Evolutionary conservation across 371 early-diverging fungal genomes (phyloP), one percentile per base, ranked within the genome.

Genomic region (Actinomortierella wolfii): DNA sequence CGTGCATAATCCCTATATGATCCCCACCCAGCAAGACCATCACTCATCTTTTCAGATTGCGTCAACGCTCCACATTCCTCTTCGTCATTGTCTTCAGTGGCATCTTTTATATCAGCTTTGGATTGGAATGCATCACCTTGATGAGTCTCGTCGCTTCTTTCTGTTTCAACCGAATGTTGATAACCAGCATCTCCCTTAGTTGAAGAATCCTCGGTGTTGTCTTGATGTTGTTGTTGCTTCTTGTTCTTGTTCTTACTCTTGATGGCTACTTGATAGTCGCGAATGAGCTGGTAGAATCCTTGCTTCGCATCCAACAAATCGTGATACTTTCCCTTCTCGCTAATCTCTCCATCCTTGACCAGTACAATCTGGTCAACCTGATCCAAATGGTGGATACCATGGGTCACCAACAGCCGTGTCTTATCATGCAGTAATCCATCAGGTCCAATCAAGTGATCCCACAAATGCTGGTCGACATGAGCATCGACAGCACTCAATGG

Each of bases 401-500:
- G 96, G 0, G 96, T 97, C 21, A 97, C 96, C 52, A 98, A 79
- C n/a, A 98, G 60, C 18, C 97, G 87, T 13, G 94, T 87, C 64
- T 93, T 93, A 66, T 80, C 76, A 28, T 82, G 81, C 49, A 97
- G 81, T 14, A 96, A 61, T 28, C 97, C 94, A 4, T 86, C 74
- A 5, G 92, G 87, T 9, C 94, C 92, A 64, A 97, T 77, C 11
- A 92, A 90, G 29, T 92, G 59, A 29, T 88, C 85, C 77, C 95
- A 94, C 25, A 96, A 83, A 67, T 86, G 86, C 25, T 79, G 76
- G 5, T 88, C 89, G 14, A 98, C 98, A 65, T 96, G 96, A 1
- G 93, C 92, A 82, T 98, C 98, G 1, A 98, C 95, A 26, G 97
- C 97, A 59, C 78, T 76, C 47, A 79, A 42, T 2, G 80, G 68